phyloP scores from a whole-genome alignment of 768 basidiomycete species.

The Tylopilus balloui region DNA sequence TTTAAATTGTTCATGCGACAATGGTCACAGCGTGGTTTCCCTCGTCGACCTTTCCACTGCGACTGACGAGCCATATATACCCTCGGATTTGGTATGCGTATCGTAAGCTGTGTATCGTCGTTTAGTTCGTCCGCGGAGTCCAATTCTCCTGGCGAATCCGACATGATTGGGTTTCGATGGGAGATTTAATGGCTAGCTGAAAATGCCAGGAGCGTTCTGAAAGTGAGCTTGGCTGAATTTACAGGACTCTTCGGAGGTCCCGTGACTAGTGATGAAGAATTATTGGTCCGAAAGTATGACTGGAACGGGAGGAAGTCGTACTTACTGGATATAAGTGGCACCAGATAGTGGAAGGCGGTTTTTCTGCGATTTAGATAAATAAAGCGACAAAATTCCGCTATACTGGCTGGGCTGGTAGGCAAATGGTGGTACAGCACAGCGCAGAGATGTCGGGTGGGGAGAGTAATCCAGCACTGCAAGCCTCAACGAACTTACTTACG shows the following conservation, averaged over 20 bases:
- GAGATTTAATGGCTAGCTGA: conserved; percentile 9
- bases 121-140: conserved; percentile 37
- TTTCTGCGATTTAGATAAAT: conserved; percentile 14
- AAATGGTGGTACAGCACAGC: conserved; percentile 8
- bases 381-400: conserved; percentile 7
- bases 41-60: conserved; percentile 70
- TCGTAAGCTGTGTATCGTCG: conserved; percentile 54
- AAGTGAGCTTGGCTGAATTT: conserved; percentile 7
- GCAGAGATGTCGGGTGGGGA: conserved; percentile 22
- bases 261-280: conserved; percentile 6
- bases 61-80: conserved; percentile 66
- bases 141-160: conserved; percentile 36
- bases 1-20: conserved; percentile 70
- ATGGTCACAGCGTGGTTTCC: conserved; percentile 71
- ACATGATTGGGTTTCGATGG: conserved; percentile 24
- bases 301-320: conserved; percentile 7
- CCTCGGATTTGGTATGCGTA: conserved; percentile 64
- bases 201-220: conserved; percentile 13
- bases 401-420: conserved; percentile 2
- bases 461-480: conserved; percentile 26
- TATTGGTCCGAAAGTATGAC: conserved; percentile 6
- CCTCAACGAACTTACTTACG: conserved; percentile 35
- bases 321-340: conserved; percentile 14
- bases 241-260: background rate
- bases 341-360: conserved; percentile 2